A percentile compares a stretch with the other conserved stretches of the same genome.
These are phyloP conservation scores for Vitis hybrid DNA, from an alignment of 177 flowering plant species.

Conservation along the genomic window DNA sequence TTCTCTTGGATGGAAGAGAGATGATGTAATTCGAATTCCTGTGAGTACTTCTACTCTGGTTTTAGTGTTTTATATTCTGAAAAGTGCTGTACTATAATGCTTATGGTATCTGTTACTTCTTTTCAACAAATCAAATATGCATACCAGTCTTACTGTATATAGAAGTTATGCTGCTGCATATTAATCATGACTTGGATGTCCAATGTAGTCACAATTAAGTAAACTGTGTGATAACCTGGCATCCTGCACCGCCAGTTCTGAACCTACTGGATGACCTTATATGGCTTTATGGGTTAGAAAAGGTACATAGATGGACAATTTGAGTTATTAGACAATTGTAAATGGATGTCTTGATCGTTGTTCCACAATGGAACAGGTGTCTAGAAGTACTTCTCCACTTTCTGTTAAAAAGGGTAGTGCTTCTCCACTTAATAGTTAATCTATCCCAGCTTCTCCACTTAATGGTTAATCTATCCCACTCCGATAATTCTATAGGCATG, in stretches of 20 bases:
- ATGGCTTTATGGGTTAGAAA: background rate
- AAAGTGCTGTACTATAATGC: too few species aligned
- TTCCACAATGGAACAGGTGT: too few species aligned
- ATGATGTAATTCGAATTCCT: slow-evolving; percentile 78
- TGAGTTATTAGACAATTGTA: too few species aligned
- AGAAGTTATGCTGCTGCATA: background rate
- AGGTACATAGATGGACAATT: too few species aligned
- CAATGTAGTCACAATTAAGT: background rate
- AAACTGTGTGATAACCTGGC: background rate
- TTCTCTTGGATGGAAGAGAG: slow-evolving; percentile 91
- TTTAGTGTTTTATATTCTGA: background rate
- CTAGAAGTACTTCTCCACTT: too few species aligned
- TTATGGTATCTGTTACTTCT: background rate
- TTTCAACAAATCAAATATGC: background rate
- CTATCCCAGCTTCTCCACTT: too few species aligned
- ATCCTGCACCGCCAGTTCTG: background rate
- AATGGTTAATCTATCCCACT: too few species aligned
- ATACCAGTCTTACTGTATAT: background rate
- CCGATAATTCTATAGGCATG: too few species aligned
- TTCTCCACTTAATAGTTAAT: too few species aligned
- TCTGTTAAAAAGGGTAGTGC: too few species aligned
- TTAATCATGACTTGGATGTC: background rate
- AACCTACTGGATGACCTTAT: background rate
- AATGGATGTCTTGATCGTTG: too few species aligned
- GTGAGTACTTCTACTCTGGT: slow-evolving; percentile 49